phyloP scores from a whole-genome alignment of 108 stramenopile species.

The Nannochloropsis gaditana region DNA sequence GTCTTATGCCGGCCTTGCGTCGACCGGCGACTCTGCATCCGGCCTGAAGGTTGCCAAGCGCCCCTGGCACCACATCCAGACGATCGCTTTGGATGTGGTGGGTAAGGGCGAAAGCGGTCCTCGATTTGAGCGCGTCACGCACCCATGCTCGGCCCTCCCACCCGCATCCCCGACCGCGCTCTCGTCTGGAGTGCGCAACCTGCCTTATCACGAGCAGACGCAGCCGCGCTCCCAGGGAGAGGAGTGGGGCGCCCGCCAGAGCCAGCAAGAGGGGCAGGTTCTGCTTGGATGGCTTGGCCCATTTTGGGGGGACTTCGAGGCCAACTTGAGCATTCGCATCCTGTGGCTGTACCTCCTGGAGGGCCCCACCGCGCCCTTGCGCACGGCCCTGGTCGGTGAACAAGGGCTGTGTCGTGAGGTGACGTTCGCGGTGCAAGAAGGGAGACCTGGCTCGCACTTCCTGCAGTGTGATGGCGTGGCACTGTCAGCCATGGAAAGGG shows the following conservation, averaged over 20 bases:
- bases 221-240: not conserved
- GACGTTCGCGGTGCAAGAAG: constrained; percentile 9
- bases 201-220: not conserved
- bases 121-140: not conserved
- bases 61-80: too few relatives aligned
- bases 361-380: not conserved
- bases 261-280: not conserved
- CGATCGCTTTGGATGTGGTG: too few relatives aligned
- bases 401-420: not conserved
- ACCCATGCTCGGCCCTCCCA: not conserved
- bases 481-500: not conserved
- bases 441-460: not conserved
- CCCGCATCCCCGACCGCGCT: not conserved
- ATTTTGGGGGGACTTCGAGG: constrained; percentile 16
- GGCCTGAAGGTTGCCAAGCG: not conserved
- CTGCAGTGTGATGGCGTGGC: not conserved
- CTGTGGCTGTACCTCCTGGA: not conserved
- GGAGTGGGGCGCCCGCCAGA: not conserved
- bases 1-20: not conserved
- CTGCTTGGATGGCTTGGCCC: not conserved
- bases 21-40: not conserved
- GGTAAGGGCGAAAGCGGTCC: not conserved
- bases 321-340: not conserved
- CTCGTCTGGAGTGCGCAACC: not conserved
- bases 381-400: not conserved